Base-by-base conservation (phyloP, 169 alveolate species). In the Cryptosporidium ubiquitum region DNA sequence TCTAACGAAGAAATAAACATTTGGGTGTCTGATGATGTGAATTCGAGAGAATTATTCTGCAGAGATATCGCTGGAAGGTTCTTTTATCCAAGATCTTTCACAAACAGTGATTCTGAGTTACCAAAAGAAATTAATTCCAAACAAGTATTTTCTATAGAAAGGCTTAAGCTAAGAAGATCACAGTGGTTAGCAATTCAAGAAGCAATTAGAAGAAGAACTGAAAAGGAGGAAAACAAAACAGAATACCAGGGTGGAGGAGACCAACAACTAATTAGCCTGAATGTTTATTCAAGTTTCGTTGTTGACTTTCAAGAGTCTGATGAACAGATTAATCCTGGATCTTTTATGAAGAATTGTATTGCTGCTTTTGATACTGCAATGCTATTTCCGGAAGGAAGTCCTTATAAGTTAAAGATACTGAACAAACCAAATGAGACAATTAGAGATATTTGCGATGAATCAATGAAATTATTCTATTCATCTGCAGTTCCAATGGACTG, bases 151-250 rank as follows among this genome's bases (percentile, higher is more conserved):
- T 39, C 74, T 2, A 42, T 79, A 14, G 89, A 79, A 47, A 79
- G 64, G 37, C 44, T 47, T 29, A 58, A 31, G 42, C 61, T 79
- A 64, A 79, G 64, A 64, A 31, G 89, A 39, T 58, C 79, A 12
- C 89, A 79, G 26, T 79, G 89, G 89, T 16, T 79, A 14, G 89
- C 89, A 26, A 58, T 79, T 66, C 89, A 44, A 35, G 89, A 79
- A 29, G 23, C 49, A 3, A 37, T 79, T 12, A 35, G 74, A 39
- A 79, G 74, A 40, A 60, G 47, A 23, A 79, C 44, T 16, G 44
- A 47, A 79, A 61, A 14, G 20, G 37, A 73, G 42, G 37, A 35
- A 20, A 18, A 5, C 3, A 12, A 3, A 47, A 14, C 29, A 20
- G 2, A 10, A n/a, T 31, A 37, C 35, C 3, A 20, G 12, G 60